Base-by-base conservation (phyloP, 495 filamentous ascomycete species). In the Penicillium odoratum region DNA sequence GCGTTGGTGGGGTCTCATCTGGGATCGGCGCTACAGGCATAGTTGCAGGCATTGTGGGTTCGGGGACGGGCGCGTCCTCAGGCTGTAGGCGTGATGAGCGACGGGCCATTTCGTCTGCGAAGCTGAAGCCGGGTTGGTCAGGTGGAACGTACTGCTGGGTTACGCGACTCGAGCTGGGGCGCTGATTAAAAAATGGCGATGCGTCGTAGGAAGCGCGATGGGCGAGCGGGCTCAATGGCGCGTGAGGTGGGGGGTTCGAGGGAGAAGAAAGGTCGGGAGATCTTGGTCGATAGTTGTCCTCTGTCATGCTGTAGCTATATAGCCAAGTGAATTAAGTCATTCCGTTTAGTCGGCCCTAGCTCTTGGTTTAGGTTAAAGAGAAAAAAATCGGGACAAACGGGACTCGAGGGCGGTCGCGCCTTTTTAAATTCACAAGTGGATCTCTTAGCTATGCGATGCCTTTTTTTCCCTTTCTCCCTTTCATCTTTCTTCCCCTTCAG, bases 131-230 rank as follows among this genome's bases (percentile, higher is more conserved):
- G n/a, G 61, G 21, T 26, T 58, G 58, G 56, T 60, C 63, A 33
- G 67, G 64, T 56, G 73, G 75, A 25, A 74, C 60, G 67, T 76
- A 74, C 51, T 74, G 73, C 42, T 76, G 72, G 28, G 68, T 55
- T 9, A 64, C 47, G 56, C 64, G 64, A 64, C 65, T 58, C n/a
- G 53, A 57, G 31, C n/a, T 60, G 7, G 68, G 68, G 25, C 65
- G 73, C 44, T 72, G 72, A 51, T 72, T 52, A 71, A 75, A 74
- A 63, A 72, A 72, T 4, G 74, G 71, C 1, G 69, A 73, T 51
- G 66, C 68, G 71, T 72, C 73, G 72, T 77, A 79, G 57, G 76
- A 77, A 33, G 70, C 70, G 68, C 72, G 75, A 46, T 76, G 74
- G 40, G 67, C 61, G 36, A 73, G 29, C 7, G 74, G 71, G 51